These are phyloP conservation scores for Linderina pennispora DNA, from an alignment of 192 early-diverging fungal genomes.

Conservation along the genomic window DNA sequence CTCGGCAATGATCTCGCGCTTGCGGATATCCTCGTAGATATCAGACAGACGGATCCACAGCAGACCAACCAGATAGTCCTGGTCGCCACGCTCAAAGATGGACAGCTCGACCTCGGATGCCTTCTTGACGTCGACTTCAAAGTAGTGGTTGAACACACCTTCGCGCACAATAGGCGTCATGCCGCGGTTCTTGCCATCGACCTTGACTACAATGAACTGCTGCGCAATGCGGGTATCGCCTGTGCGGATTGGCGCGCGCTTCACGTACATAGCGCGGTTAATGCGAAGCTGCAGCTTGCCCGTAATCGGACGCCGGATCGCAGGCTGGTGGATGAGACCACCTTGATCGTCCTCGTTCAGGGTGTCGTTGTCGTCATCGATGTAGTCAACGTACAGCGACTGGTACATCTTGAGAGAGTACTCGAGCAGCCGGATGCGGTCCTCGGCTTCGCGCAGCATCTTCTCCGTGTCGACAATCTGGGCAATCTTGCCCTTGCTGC, in stretches of 20 bases:
- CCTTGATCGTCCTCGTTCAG: constrained; percentile 10
- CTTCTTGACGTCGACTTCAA: constrained; percentile 83
- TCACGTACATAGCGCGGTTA: constrained; percentile 53
- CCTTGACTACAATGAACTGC: constrained; percentile 69
- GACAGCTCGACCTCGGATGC: constrained; percentile 90
- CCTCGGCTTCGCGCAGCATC: constrained; percentile 54
- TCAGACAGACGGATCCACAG: constrained; percentile 94
- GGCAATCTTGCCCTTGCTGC: constrained; percentile 46
- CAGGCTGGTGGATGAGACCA: constrained; percentile 42
- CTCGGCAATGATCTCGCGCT: constrained; percentile 56
- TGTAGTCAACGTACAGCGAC: constrained; percentile 72
- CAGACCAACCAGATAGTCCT: constrained; percentile 70
- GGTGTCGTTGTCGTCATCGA: constrained; percentile 69
- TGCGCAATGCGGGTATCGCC: constrained; percentile 53
- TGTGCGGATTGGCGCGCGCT: constrained; percentile 50
- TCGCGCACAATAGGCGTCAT: constrained; percentile 68
- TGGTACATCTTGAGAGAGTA: constrained; percentile 80
- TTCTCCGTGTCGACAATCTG: constrained; percentile 36
- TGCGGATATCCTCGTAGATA: constrained; percentile 79
- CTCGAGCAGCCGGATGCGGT: constrained; percentile 68
- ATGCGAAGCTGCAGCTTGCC: constrained; percentile 67
- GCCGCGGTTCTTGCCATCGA: constrained; percentile 76
- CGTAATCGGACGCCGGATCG: constrained; percentile 62
- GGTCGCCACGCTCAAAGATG: constrained; percentile 77
- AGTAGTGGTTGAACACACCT: constrained; percentile 77